phyloP scores from a whole-genome alignment of 495 filamentous ascomycete species.

The Tuber calosporum region DNA sequence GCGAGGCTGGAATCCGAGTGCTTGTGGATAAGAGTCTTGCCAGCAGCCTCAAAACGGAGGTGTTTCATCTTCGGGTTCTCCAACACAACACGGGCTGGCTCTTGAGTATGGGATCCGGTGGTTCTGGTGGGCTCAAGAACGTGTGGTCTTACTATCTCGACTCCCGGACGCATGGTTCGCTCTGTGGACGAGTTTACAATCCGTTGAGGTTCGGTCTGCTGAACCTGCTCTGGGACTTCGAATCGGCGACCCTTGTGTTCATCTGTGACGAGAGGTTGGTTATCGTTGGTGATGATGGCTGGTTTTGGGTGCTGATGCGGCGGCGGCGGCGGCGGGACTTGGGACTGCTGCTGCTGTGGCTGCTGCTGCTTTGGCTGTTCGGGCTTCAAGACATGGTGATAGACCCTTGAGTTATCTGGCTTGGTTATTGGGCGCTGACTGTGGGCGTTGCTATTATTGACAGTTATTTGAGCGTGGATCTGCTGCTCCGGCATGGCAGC shows the following conservation, averaged over 20 bases:
- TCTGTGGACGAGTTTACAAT: slow-evolving; percentile 33
- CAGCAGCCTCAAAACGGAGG: slow-evolving; percentile 34
- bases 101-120: slow-evolving; percentile 22
- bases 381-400: slow-evolving; percentile 17
- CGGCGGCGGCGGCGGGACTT: background rate
- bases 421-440: background rate
- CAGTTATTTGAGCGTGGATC: slow-evolving; percentile 19
- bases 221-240: slow-evolving; percentile 23
- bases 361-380: slow-evolving; percentile 25
- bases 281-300: slow-evolving; percentile 3
- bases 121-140: slow-evolving; percentile 21
- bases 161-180: slow-evolving; percentile 37
- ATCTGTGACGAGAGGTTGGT: slow-evolving; percentile 10
- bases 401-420: slow-evolving; percentile 27
- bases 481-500: slow-evolving; percentile 14
- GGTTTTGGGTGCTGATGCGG: slow-evolving; percentile 10
- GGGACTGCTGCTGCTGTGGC: slow-evolving; percentile 27
- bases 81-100: slow-evolving; percentile 20
- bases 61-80: slow-evolving; percentile 37
- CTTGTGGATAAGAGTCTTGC: slow-evolving; percentile 28
- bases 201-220: slow-evolving; percentile 31
- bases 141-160: slow-evolving; percentile 36
- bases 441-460: slow-evolving; percentile 25
- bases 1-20: slow-evolving; percentile 33
- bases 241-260: slow-evolving; percentile 28